Evolutionary conservation across 192 early-diverging fungal genomes (phyloP).

Genomic region (Backusella sp.): DNA sequence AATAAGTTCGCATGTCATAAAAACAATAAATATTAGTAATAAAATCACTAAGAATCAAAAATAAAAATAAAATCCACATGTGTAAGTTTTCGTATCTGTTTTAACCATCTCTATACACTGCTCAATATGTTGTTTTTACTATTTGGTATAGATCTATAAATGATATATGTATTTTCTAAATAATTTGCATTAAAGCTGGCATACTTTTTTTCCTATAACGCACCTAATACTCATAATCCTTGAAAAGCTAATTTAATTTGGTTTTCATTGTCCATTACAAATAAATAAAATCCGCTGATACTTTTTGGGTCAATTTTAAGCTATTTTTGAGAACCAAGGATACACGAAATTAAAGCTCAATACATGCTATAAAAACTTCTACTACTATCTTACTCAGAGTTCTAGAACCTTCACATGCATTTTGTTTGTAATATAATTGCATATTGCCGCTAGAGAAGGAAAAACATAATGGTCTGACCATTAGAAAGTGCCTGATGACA

Average conservation of each 20-base stretch:
- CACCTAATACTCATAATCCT: not conserved
- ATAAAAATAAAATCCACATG: not conserved
- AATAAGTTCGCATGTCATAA: too few relatives aligned
- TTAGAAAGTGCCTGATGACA: not conserved
- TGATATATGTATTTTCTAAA: not conserved
- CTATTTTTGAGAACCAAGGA: not conserved
- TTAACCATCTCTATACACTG: not conserved
- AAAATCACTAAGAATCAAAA: not conserved
- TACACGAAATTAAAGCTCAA: not conserved
- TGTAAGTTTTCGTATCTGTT: not conserved
- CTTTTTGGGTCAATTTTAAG: not conserved
- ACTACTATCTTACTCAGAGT: not conserved
- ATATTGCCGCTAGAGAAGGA: not conserved
- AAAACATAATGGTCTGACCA: not conserved
- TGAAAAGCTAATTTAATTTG: not conserved
- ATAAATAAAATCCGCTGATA: not conserved
- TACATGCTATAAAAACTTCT: not conserved
- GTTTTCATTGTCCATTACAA: not conserved
- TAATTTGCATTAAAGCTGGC: not conserved
- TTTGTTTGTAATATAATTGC: not conserved
- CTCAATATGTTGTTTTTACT: not conserved
- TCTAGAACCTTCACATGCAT: not conserved
- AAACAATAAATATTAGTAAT: too few relatives aligned
- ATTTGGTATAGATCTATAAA: not conserved
- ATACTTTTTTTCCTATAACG: not conserved